Conservation (phyloP, 2,329 filamentous ascomycete species). For the Whalleya microplaca region DNA sequence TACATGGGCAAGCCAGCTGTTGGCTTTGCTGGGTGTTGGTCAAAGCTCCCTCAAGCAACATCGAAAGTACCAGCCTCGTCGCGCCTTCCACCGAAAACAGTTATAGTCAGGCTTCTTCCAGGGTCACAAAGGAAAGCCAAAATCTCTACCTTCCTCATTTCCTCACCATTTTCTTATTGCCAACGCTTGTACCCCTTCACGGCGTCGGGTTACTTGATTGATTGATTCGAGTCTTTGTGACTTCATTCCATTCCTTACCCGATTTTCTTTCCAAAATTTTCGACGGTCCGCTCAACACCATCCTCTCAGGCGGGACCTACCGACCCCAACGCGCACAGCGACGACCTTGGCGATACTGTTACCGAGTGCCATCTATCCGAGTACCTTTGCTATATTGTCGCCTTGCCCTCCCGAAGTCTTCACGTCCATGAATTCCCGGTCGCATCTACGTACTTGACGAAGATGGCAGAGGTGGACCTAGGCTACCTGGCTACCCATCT, state of each 20-base stretch:
- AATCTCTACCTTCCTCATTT: conserved; percentile 7
- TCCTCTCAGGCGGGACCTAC: conserved; percentile 8
- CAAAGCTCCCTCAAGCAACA: background rate
- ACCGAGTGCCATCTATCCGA: background rate
- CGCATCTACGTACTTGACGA: conserved; percentile 32
- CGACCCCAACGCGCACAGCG: conserved; percentile 8
- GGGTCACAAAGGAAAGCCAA: conserved; percentile 13
- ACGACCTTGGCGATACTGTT: background rate
- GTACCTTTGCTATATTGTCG: background rate
- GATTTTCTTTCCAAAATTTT: background rate
- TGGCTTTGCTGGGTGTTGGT: background rate
- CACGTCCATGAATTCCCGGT: conserved; percentile 31
- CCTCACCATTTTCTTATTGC: conserved; percentile 8
- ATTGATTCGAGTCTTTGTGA: conserved; percentile 10
- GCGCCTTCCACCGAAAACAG: conserved; percentile 40
- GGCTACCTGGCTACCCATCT: conserved; percentile 75
- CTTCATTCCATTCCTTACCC: conserved; percentile 14
- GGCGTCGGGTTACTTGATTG: conserved; percentile 8
- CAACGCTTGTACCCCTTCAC: background rate
- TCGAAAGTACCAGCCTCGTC: conserved; percentile 31
- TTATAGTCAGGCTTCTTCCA: conserved; percentile 9
- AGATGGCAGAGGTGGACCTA: conserved; percentile 70
- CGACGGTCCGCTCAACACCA: background rate
- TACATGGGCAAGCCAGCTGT: background rate
- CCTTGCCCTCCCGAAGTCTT: background rate